Base-by-base conservation (phyloP, 139 green algal species). In the Yamagishiella unicocca region DNA sequence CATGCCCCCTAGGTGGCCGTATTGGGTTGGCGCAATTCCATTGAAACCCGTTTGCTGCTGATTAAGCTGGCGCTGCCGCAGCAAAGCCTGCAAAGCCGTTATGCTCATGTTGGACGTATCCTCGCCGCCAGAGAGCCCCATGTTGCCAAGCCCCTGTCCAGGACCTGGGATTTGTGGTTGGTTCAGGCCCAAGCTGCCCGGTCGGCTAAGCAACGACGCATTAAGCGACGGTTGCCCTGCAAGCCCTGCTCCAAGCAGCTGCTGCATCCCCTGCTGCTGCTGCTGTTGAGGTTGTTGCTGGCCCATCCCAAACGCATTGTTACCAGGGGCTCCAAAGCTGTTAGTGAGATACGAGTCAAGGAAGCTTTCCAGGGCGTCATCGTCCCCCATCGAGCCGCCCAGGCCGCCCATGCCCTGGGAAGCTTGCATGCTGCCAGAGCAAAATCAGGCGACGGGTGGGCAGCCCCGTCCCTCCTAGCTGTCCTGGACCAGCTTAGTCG, bases 91-190 rank as follows among this genome's bases (percentile, higher is more conserved):
- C 29, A 86, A 33, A n/a, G 43, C n/a, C n/a, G 80, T 42, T 5
- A 86, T 67, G 43, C 43, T 78, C 43, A 86, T 61, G 45, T 53
- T 53, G 21, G n/a, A 35, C 1, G 80, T 77, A 31, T 86, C 80
- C 0, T 78, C 80, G 8, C 2, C 21, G 10, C 33, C 35, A 5
- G 38, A 24, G 10, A 84, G n/a, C 1, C 38, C 35, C 38, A 84
- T 74, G 64, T 31, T 66, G n/a, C 27, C 37, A 4, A 40, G 2
- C 29, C 37, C 27, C 38, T 25, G 35, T 14, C n/a, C 76, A 5
- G 76, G 24, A 4, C 8, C 53, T 35, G 31, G 31, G 10, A 74
- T 45, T 35, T 53, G 70, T 4, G 70, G 14, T 40, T 31, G 38
- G 50, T 58, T 40, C 67, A 75, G 10, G 54, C 35, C 53, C 21